These are phyloP conservation scores for Penicillium frequentans DNA, from an alignment of 2,329 filamentous ascomycete genomes.

Conservation along the genomic window DNA sequence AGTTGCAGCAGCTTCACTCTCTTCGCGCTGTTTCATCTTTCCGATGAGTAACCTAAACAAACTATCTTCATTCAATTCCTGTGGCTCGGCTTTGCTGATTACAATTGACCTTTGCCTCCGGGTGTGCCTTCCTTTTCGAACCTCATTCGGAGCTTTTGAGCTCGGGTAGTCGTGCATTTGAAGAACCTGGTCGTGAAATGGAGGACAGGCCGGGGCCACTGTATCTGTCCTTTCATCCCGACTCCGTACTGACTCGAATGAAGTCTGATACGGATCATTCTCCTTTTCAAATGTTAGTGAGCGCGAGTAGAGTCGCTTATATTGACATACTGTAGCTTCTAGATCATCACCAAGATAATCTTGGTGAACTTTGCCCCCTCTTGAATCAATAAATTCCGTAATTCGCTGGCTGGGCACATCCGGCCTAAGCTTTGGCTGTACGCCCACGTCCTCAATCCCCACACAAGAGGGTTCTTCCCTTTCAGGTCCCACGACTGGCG, in stretches of 20 bases:
- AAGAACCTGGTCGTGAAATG: not conserved
- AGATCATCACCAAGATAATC: not conserved
- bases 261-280: not conserved
- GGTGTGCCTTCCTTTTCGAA: not conserved
- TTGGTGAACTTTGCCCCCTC: not conserved
- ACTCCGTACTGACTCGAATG: not conserved
- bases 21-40: constrained; percentile 35
- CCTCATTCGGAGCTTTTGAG: not conserved
- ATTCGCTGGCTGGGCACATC: not conserved
- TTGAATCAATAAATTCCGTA: not conserved
- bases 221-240: not conserved
- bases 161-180: not conserved
- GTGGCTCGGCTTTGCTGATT: not conserved
- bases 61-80: constrained; percentile 33
- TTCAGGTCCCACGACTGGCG: no score
- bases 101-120: not conserved
- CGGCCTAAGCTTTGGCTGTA: not conserved
- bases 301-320: not conserved
- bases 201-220: not conserved
- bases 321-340: not conserved
- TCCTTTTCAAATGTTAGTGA: not conserved
- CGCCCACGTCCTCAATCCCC: not conserved
- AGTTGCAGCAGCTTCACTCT: constrained; percentile 27
- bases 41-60: constrained; percentile 38
- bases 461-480: not conserved